A percentile compares a stretch with the other conserved stretches of the same genome.
phyloP scores from a whole-genome alignment of 305 asterid species.

The Plantago coronopus region DNA sequence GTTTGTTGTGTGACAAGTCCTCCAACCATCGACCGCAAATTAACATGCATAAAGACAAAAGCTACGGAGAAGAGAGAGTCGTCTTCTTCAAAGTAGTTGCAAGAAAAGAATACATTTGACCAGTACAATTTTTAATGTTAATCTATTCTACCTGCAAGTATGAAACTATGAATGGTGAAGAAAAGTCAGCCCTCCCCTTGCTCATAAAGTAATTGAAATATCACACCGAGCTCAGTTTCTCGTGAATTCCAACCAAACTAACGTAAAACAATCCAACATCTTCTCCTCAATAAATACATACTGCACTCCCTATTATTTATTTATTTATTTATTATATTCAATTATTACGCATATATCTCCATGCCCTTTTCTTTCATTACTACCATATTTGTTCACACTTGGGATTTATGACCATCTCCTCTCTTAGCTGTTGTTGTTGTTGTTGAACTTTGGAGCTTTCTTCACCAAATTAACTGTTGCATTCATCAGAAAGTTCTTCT shows the following conservation, averaged over 20 bases:
- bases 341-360: background rate
- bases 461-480: slow-evolving; percentile 3
- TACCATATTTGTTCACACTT: slow-evolving; percentile 29
- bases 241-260: slow-evolving; percentile 51
- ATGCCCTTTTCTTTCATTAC: slow-evolving; percentile 12
- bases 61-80: background rate
- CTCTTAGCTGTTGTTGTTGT: slow-evolving; percentile 1
- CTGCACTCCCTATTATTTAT: background rate
- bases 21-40: background rate
- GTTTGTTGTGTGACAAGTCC: background rate
- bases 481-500: slow-evolving; percentile 12
- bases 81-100: slow-evolving; percentile 25
- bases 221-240: slow-evolving; percentile 31
- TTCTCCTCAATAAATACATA: slow-evolving; percentile 10
- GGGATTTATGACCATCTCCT: slow-evolving; percentile 8
- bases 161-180: background rate
- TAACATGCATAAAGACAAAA: slow-evolving; percentile 9
- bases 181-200: slow-evolving; percentile 40
- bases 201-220: slow-evolving; percentile 22
- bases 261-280: slow-evolving; percentile 29
- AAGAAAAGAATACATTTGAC: slow-evolving; percentile 14
- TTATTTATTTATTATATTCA: background rate
- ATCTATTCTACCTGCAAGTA: too few species aligned
- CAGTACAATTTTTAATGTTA: too few species aligned
- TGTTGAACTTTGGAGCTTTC: slow-evolving; percentile 13